These are phyloP conservation scores for Epichloe sylvatica DNA, from an alignment of 2,329 filamentous ascomycete genomes.

Conservation along the genomic window DNA sequence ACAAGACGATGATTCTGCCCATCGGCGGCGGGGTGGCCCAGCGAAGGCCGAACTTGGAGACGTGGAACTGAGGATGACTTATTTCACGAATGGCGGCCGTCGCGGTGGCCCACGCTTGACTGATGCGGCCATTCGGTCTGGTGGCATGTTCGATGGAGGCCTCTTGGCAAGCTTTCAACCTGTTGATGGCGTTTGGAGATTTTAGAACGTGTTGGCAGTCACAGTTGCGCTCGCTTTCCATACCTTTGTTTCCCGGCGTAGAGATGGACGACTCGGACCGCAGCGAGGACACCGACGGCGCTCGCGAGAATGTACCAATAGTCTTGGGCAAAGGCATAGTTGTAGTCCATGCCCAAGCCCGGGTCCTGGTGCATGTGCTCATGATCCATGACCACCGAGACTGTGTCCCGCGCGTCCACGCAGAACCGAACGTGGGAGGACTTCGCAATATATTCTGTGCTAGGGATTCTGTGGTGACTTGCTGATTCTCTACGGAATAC, in stretches of 20 bases:
- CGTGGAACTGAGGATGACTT: conserved; percentile 39
- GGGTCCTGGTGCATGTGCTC: conserved; percentile 17
- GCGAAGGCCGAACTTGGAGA: conserved; percentile 30
- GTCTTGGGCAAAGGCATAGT: conserved; percentile 36
- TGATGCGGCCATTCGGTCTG: conserved; percentile 30
- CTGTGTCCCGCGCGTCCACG: not conserved
- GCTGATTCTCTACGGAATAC: not conserved
- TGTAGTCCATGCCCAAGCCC: conserved; percentile 27
- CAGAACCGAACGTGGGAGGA: not conserved
- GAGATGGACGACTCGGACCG: conserved; percentile 29
- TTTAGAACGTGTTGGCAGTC: not conserved
- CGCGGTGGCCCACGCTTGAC: conserved; percentile 42
- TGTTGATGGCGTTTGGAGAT: conserved; percentile 14
- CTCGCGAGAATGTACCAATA: conserved; percentile 47
- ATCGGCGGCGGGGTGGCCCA: conserved; percentile 46
- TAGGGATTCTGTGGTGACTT: not conserved
- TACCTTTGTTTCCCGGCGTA: conserved; percentile 30
- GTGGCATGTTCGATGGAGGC: conserved; percentile 36
- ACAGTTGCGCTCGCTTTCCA: not conserved
- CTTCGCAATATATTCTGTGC: not conserved
- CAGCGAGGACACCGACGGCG: conserved; percentile 28
- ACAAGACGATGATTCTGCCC: conserved; percentile 39
- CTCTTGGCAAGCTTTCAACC: conserved; percentile 31
- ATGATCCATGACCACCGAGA: conserved; percentile 17
- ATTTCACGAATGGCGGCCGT: conserved; percentile 44